Base-by-base conservation (phyloP, 768 basidiomycete species). In the Tylopilus vinaceipallidus region DNA sequence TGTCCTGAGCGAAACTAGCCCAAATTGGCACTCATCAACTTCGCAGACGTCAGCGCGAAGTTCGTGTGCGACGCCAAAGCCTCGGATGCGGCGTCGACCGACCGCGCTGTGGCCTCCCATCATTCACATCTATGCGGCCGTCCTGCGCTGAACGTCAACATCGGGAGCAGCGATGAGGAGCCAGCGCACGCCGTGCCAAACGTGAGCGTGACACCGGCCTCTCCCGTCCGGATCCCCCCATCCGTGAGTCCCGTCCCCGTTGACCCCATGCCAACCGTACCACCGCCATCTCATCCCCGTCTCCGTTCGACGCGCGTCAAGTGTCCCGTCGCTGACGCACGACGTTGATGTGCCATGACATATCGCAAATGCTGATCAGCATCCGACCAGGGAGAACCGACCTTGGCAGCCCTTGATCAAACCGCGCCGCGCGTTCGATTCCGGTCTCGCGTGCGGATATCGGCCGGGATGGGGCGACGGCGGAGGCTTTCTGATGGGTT, bases 381-480 rank as follows among this genome's bases (percentile, higher is more conserved):
- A 23, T 41, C 39, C 48, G 39, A 45, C 2, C 35, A 61, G 56
- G 49, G 44, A n/a, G 63, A 62, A 22, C 17, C 52, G 32, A 35
- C 42, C 23, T 22, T 22, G n/a, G 17, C 46, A 24, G 36, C 24
- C 19, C 44, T 50, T 17, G 59, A 56, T 43, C 59, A 41, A 13
- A 34, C 56, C 16, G 19, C 45, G 36, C 60, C 54, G 6, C 72
- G 69, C 27, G 83, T 89, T 3, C 84, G 78, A 45, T 90, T 90
- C 65, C 79, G 80, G 49, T 83, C 86, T 46, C 80, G 88, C 35
- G 88, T 90, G 27, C 83, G 88, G 57, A 90, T 90, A 54, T 80
- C 86, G 3, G 85, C 84, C 14, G 88, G 88, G 17, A 60, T 88
- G 29, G 76, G 76, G 39, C 75, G 74, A 24, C 75, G 75, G 55